These are phyloP conservation scores for Yueomyces sinensis DNA, from an alignment of 805 yeast species.

Conservation along the genomic window DNA sequence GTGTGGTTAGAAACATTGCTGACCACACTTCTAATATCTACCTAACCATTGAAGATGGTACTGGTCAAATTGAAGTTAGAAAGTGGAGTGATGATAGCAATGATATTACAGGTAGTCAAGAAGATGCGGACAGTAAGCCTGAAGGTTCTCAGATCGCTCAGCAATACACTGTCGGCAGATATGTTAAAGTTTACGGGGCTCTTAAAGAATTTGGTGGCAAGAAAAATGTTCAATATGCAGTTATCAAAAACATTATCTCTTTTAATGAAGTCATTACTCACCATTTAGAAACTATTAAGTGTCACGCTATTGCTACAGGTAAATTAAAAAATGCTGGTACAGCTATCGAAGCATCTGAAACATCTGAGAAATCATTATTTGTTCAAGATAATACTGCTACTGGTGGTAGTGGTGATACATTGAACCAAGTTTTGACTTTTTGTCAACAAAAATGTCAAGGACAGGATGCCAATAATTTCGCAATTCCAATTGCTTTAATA, in stretches of 20 bases:
- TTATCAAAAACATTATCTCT: constrained; percentile 42
- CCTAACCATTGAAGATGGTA: constrained; percentile 65
- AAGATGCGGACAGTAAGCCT: constrained; percentile 8
- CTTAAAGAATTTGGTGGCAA: constrained; percentile 48
- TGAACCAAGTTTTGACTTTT: constrained; percentile 35
- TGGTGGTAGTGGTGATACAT: constrained; percentile 19
- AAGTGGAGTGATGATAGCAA: constrained; percentile 43
- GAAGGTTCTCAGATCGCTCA: constrained; percentile 23
- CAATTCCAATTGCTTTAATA: constrained; percentile 56
- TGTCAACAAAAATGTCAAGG: constrained; percentile 32
- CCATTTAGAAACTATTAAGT: constrained; percentile 46
- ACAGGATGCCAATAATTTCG: constrained; percentile 45
- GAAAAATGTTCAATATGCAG: constrained; percentile 51
- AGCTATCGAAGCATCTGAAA: constrained; percentile 12
- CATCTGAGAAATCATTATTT: constrained; percentile 26
- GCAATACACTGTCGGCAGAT: constrained; percentile 34
- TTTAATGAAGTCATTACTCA: constrained; percentile 61
- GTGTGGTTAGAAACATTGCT: constrained; percentile 52
- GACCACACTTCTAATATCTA: constrained; percentile 43
- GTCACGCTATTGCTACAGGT: constrained; percentile 45
- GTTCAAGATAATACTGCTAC: constrained; percentile 30
- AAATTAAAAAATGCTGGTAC: constrained; percentile 15
- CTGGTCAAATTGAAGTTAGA: constrained; percentile 52
- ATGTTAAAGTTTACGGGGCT: constrained; percentile 47
- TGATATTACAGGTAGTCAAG: constrained; percentile 21